phyloP scores from a whole-genome alignment of 2,329 filamentous ascomycete species.

The Plenodomus lindquistii region DNA sequence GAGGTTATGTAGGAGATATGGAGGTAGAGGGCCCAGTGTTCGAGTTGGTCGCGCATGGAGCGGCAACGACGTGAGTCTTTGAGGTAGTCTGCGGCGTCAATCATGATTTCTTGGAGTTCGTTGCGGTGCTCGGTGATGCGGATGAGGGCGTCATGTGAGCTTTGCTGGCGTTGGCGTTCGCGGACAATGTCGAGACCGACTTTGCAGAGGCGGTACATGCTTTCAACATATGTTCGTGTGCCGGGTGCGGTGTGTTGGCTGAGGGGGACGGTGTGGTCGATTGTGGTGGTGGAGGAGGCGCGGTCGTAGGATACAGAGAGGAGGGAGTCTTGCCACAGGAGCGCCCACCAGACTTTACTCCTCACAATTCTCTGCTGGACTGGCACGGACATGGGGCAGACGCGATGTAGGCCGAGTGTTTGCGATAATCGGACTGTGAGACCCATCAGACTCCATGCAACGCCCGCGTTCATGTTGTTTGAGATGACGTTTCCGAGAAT shows the following conservation, averaged over 20 bases:
- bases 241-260: conserved; percentile 51
- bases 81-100: conserved; percentile 61
- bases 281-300: conserved; percentile 60
- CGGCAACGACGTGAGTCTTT: conserved; percentile 57
- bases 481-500: conserved; percentile 66
- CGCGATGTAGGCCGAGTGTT: conserved; percentile 63
- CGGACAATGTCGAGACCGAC: conserved; percentile 65
- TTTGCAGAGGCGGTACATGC: conserved; percentile 59
- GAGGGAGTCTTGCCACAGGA: conserved; percentile 67
- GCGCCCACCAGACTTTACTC: conserved; percentile 58
- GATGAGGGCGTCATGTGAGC: conserved; percentile 57
- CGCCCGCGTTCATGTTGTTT: conserved; percentile 67
- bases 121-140: conserved; percentile 62
- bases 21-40: conserved; percentile 63
- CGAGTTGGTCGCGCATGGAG: conserved; percentile 57
- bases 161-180: conserved; percentile 58
- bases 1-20: conserved; percentile 66
- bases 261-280: conserved; percentile 50
- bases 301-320: conserved; percentile 67
- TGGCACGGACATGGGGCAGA: conserved; percentile 58
- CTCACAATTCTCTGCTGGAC: conserved; percentile 48
- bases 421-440: conserved; percentile 65
- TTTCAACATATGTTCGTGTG: conserved; percentile 60
- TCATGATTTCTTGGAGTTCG: conserved; percentile 60
- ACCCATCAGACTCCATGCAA: conserved; percentile 63